Percentiles rank a stretch among this genome's conserved stretches.
Conservation (phyloP, 352 stramenopile species). For the Aphanomyces euteiches region DNA sequence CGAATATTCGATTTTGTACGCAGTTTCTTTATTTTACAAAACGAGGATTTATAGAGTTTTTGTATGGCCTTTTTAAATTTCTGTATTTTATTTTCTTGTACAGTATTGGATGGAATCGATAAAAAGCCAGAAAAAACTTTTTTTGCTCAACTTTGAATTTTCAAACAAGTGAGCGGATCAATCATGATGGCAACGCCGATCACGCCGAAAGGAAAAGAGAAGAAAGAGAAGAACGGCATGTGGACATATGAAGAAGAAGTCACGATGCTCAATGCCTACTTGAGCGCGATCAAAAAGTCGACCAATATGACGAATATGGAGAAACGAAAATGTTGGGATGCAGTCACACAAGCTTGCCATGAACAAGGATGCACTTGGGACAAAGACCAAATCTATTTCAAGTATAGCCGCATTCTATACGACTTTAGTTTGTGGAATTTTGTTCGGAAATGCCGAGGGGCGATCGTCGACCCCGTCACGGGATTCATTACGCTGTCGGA, state of each 20-base stretch:
- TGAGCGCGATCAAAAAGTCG: conserved; percentile 19
- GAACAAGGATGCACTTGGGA: conserved; percentile 13
- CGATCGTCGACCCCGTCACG: conserved; percentile 15
- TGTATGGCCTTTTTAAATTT: no score
- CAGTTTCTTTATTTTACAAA: no score
- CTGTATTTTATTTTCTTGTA: no score
- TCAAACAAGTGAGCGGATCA: conserved; percentile 4
- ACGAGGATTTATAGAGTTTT: no score
- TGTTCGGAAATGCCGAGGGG: conserved; percentile 10
- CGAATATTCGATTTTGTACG: no score
- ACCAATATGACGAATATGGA: conserved; percentile 23
- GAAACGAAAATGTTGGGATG: conserved; percentile 18
- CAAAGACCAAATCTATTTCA: conserved; percentile 22
- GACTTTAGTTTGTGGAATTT: conserved; percentile 21
- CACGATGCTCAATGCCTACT: conserved; percentile 15
- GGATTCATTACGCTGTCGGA: conserved; percentile 20
- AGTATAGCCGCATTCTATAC: conserved; percentile 21
- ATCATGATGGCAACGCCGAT: conserved; percentile 16
- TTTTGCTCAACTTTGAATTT: conserved; percentile 13
- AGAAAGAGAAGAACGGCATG: conserved; percentile 19
- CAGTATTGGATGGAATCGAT: not conserved
- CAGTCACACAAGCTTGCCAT: conserved; percentile 13
- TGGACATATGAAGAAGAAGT: conserved; percentile 21
- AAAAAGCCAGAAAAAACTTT: conserved; percentile 10
- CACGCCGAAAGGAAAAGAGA: conserved; percentile 2